These are phyloP conservation scores for Saccharomyces jurei DNA, from an alignment of 805 yeast species.

Conservation along the genomic window DNA sequence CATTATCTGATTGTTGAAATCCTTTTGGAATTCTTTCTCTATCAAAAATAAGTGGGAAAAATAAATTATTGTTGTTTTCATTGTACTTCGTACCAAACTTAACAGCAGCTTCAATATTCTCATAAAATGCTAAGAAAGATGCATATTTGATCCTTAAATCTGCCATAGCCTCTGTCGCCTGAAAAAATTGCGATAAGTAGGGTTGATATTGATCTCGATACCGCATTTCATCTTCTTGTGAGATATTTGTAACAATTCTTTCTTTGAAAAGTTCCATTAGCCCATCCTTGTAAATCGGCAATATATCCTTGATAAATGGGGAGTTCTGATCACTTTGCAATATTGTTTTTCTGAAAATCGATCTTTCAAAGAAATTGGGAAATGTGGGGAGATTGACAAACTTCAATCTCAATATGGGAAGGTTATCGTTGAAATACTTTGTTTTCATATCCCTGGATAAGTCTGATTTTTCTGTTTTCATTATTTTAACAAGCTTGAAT, in stretches of 20 bases:
- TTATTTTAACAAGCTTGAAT: neutral
- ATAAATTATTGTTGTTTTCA: neutral
- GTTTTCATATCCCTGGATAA: neutral
- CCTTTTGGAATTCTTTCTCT: slow-evolving; percentile 14
- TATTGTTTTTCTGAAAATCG: neutral
- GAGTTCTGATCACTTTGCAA: neutral
- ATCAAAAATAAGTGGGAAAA: slow-evolving; percentile 17
- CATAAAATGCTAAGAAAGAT: neutral
- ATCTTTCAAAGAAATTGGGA: neutral
- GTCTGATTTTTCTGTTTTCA: neutral
- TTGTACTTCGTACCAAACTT: neutral
- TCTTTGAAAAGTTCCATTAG: neutral
- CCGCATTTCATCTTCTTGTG: neutral
- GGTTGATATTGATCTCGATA: neutral
- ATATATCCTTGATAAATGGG: neutral
- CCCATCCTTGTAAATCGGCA: neutral
- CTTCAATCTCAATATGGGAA: neutral
- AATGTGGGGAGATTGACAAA: neutral
- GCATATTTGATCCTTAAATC: neutral
- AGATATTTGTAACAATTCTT: neutral
- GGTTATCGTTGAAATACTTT: neutral
- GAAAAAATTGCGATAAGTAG: neutral
- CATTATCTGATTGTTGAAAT: slow-evolving; percentile 9
- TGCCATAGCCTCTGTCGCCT: neutral
- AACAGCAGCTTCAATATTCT: neutral